A percentile compares a stretch with the other conserved stretches of the same genome.
phyloP scores from a whole-genome alignment of 257 asterid genomes.

The Scutellaria barbata region DNA sequence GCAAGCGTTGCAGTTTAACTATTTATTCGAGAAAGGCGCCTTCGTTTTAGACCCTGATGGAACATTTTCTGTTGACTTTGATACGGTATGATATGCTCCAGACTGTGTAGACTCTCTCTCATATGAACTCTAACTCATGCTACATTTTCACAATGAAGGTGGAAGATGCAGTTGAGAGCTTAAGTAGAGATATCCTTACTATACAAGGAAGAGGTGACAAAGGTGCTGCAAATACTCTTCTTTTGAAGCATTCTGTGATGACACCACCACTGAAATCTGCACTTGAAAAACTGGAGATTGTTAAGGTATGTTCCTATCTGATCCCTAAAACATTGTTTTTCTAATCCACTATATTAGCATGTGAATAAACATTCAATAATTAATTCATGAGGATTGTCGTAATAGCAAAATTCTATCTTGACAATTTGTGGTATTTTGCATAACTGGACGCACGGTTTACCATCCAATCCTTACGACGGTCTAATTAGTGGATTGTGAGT shows the following conservation, averaged over 20 bases:
- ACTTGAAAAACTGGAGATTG: conserved; percentile 64
- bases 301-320: conserved; percentile 53
- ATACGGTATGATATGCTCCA: conserved; percentile 59
- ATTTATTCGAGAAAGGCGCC: conserved; percentile 81
- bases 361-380: too few species aligned
- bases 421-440: too few species aligned
- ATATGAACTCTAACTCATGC: neutral
- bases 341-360: too few species aligned
- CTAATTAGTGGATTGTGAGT: too few species aligned
- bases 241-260: conserved; percentile 57
- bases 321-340: neutral
- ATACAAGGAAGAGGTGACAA: conserved; percentile 94
- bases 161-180: conserved; percentile 78
- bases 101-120: neutral
- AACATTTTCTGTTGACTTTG: conserved; percentile 78
- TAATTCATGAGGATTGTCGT: too few species aligned
- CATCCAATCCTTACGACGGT: too few species aligned
- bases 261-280: conserved; percentile 66
- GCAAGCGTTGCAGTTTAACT: conserved; percentile 92
- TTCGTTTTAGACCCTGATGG: conserved; percentile 60
- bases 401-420: too few species aligned
- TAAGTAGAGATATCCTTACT: conserved; percentile 87
- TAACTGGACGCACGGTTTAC: too few species aligned
- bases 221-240: conserved; percentile 65
- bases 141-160: conserved; percentile 49